Conservation (phyloP, 148 eudicot genomes). For the Rhododendron ferrugineum region DNA sequence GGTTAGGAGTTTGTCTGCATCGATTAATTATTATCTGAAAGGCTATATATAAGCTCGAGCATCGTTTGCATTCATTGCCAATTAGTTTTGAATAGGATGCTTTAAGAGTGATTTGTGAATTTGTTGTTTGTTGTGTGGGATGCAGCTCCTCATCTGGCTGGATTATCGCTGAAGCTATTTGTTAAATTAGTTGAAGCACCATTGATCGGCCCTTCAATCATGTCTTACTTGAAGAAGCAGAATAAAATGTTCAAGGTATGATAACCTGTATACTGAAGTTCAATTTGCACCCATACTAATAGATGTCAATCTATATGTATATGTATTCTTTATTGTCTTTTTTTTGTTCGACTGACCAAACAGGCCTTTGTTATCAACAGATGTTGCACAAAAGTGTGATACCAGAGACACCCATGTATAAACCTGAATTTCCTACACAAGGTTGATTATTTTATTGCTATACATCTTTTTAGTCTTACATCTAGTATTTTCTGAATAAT, state of each 20-base stretch:
- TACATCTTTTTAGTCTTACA: background rate
- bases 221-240: conserved; percentile 58
- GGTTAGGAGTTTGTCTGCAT: background rate
- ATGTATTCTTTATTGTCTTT: background rate
- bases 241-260: conserved; percentile 64
- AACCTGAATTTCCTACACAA: conserved; percentile 92
- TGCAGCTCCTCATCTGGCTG: conserved; percentile 89
- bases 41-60: background rate
- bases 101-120: background rate
- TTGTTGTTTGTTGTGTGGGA: background rate
- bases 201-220: conserved; percentile 51
- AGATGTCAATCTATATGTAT: background rate
- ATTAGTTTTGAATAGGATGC: background rate
- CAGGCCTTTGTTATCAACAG: conserved; percentile 29
- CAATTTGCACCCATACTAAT: background rate
- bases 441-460: conserved; percentile 35
- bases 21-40: background rate
- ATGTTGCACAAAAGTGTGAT: conserved; percentile 68
- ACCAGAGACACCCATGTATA: conserved; percentile 89
- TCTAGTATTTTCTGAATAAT: too few species aligned
- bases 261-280: background rate
- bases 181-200: conserved; percentile 59
- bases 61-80: background rate
- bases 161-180: conserved; percentile 45
- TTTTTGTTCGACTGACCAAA: background rate